Evolutionary conservation across 257 asterid genomes (phyloP), one percentile per base, ranked within the genome.

Genomic region (Ocimum tenuiflorum): DNA sequence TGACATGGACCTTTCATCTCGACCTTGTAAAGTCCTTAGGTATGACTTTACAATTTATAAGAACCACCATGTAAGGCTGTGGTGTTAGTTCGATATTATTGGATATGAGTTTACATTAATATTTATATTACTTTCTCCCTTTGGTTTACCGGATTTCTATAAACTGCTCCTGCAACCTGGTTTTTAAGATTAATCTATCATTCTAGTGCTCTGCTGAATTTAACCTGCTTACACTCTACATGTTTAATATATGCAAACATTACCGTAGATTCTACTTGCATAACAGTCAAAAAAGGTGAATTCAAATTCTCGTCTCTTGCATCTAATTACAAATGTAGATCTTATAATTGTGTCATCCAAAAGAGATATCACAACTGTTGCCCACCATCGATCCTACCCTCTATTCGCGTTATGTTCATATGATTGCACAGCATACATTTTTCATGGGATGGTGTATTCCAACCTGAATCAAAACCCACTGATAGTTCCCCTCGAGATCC

Each of bases 1-100:
- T 79, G 99, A 94, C 80, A 90, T 94, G 99, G 97, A 94, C 73
- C 97, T 94, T 46, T 86, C 99, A 8, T 86, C 99, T 77, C 82
- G 77, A 65, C 99, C 99, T 64, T 94, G 90, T 53, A 83, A 65
- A 79, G 91, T 82, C 77, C 94, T 90, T 68, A 83, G 85, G 99
- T 94, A 86, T 67, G 84, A 70, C 3, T 19, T 48, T 65, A 33
- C 55, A 39, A 27, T 63, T 60, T 18, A 61, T 68, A 53, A 46
- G 12, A 31, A 27, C 50, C 8, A 18, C 61, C 54, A 20, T 2
- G 22, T 35, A 42, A 50, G 54, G 52, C 18, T 41, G 27, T 14
- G 2, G 9, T 46, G n/a, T n/a, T n/a, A n/a, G n/a, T n/a, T n/a
- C n/a, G n/a, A n/a, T n/a, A n/a, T n/a, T n/a, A n/a, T n/a, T n/a